Conservation (phyloP, 768 basidiomycete species). For the Mycena belliarum region DNA sequence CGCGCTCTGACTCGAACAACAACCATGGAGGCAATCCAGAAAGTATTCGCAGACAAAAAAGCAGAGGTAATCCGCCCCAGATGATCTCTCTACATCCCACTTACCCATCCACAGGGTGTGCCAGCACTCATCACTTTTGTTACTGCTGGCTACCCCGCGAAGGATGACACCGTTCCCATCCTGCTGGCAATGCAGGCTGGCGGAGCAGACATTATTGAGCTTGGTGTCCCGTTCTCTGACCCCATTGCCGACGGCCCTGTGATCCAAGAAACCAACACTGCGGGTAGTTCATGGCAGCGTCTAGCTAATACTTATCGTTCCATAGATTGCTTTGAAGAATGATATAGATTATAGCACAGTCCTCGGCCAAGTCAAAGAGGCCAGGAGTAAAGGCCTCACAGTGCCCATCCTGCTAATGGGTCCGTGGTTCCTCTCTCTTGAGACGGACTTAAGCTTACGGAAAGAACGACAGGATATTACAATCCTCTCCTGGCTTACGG, state of each 20-base stretch:
- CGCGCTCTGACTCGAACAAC: neutral
- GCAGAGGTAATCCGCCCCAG: slow-evolving; percentile 44
- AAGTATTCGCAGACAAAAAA: slow-evolving; percentile 69
- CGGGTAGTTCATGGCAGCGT: slow-evolving; percentile 38
- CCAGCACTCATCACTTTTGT: slow-evolving; percentile 84
- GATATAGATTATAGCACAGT: slow-evolving; percentile 76
- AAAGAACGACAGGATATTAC: slow-evolving; percentile 76
- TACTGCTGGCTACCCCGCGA: slow-evolving; percentile 88
- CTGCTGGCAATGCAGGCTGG: slow-evolving; percentile 92
- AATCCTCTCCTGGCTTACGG: slow-evolving; percentile 95
- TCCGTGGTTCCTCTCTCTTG: slow-evolving; percentile 31
- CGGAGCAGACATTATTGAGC: slow-evolving; percentile 92
- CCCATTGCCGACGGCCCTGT: slow-evolving; percentile 94
- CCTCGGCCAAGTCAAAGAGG: slow-evolving; percentile 74
- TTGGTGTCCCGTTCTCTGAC: slow-evolving; percentile 95
- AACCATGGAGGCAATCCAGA: slow-evolving; percentile 70
- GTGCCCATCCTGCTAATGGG: slow-evolving; percentile 94
- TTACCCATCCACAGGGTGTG: slow-evolving; percentile 38
- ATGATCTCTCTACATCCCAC: neutral
- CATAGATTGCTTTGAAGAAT: slow-evolving; percentile 82
- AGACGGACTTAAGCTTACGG: slow-evolving; percentile 7
- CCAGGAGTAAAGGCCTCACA: slow-evolving; percentile 79
- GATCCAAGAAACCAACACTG: slow-evolving; percentile 94
- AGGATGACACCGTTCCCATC: slow-evolving; percentile 79
- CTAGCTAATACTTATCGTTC: slow-evolving; percentile 11